A percentile compares a stretch with the other conserved stretches of the same genome.
Evolutionary conservation across 306 rosid genomes (phyloP).

Genomic region (Quercus berberidifolia): DNA sequence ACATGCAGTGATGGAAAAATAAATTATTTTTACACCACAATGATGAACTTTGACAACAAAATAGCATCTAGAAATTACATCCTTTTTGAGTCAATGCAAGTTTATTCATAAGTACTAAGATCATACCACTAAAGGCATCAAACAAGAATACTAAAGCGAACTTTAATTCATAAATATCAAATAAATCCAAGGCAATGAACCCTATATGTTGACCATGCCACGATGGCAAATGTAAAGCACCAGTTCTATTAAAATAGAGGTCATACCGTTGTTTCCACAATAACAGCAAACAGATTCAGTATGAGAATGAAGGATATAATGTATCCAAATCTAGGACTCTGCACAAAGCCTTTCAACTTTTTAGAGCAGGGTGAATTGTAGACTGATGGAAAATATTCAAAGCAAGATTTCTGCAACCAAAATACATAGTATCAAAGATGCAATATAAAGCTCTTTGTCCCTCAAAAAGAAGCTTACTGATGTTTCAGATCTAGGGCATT

Average conservation of each 20-base stretch:
- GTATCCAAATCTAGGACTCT: conserved; percentile 78
- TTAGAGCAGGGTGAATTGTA: conserved; percentile 53
- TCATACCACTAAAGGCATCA: background rate
- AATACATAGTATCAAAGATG: conserved; percentile 23
- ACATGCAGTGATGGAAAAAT: background rate
- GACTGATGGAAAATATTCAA: conserved; percentile 49
- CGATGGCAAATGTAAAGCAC: background rate
- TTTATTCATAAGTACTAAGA: background rate
- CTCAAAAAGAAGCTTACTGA: conserved; percentile 16
- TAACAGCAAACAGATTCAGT: conserved; percentile 71
- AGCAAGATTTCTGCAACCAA: conserved; percentile 74
- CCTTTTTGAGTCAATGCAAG: conserved; percentile 11
- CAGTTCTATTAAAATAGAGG: conserved; percentile 15
- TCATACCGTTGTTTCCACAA: conserved; percentile 92
- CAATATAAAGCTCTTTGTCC: conserved; percentile 20
- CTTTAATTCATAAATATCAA: background rate
- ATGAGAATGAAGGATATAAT: conserved; percentile 73
- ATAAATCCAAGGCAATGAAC: background rate
- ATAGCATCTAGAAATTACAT: conserved; percentile 8
- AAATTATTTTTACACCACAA: background rate
- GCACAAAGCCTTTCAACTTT: conserved; percentile 67
- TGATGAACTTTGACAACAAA: conserved; percentile 7
- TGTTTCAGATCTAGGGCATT: conserved; percentile 8
- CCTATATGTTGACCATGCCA: background rate
- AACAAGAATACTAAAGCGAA: background rate